Conservation (phyloP, 192 early-diverging fungal species). For the Coemansia sp. region DNA sequence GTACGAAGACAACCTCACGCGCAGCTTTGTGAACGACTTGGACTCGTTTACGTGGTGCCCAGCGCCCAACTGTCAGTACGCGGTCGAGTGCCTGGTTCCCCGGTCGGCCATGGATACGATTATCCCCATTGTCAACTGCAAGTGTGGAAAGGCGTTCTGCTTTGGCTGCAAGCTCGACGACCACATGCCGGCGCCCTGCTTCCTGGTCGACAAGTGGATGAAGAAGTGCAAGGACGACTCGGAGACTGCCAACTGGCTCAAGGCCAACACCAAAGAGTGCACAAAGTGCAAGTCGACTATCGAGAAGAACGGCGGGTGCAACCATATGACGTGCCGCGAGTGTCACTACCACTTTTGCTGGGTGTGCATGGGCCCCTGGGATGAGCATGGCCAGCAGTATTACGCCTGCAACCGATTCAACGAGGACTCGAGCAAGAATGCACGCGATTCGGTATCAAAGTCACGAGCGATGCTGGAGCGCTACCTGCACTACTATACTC, state of each 20-base stretch:
- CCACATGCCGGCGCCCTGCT: slow-evolving; percentile 90
- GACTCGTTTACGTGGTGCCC: slow-evolving; percentile 90
- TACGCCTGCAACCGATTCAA: slow-evolving; percentile 99
- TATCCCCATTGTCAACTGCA: slow-evolving; percentile 88
- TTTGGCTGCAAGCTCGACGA: slow-evolving; percentile 87
- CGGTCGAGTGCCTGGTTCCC: slow-evolving; percentile 86
- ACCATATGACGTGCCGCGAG: slow-evolving; percentile 99
- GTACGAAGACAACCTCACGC: slow-evolving; percentile 69
- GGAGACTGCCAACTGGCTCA: slow-evolving; percentile 98
- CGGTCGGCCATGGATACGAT: slow-evolving; percentile 65
- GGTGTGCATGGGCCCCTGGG: slow-evolving; percentile 99
- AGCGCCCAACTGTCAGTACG: slow-evolving; percentile 93
- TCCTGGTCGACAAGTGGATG: slow-evolving; percentile 82
- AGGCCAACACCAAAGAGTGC: slow-evolving; percentile 95
- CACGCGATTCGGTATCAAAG: slow-evolving; percentile 86
- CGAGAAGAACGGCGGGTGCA: slow-evolving; percentile 99
- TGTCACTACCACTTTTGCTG: slow-evolving; percentile 99
- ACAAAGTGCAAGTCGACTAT: slow-evolving; percentile 93
- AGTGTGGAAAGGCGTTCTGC: slow-evolving; percentile 82
- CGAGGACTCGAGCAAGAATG: slow-evolving; percentile 85
- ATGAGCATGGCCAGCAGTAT: slow-evolving; percentile 93
- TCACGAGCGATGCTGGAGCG: slow-evolving; percentile 85
- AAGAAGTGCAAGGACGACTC: slow-evolving; percentile 98
- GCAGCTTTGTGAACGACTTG: slow-evolving; percentile 93
- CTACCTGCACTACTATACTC: slow-evolving; percentile 98